Percentiles rank a stretch among this genome's conserved stretches.
Evolutionary conservation across 75 land plant genomes (phyloP).

Genomic region (Cunninghamia lanceolata): DNA sequence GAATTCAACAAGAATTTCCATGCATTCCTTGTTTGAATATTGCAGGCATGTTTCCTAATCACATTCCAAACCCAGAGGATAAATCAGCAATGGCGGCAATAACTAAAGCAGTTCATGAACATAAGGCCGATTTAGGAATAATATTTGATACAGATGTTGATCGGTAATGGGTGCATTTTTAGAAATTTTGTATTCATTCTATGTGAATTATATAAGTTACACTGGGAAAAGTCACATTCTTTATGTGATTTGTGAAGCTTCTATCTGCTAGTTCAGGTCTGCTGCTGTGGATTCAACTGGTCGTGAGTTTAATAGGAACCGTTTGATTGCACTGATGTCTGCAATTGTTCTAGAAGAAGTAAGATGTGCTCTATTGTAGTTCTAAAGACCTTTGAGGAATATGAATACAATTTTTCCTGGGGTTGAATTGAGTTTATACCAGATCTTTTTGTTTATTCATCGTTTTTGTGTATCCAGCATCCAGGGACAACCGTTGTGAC

Average conservation of each 20-base stretch:
- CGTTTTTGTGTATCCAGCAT: constrained; percentile 49
- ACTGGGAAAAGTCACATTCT: not conserved
- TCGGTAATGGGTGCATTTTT: constrained; percentile 33
- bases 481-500: constrained; percentile 98
- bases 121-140: constrained; percentile 92
- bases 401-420: not conserved
- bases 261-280: constrained; percentile 37
- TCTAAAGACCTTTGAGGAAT: not conserved
- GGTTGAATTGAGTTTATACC: not conserved
- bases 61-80: constrained; percentile 98
- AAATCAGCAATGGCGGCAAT: constrained; percentile 92
- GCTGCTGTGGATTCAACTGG: constrained; percentile 98
- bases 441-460: not conserved
- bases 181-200: not conserved
- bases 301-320: constrained; percentile 80
- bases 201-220: not conserved
- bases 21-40: not conserved
- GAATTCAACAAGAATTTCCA: not conserved
- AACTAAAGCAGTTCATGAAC: constrained; percentile 77
- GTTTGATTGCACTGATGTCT: constrained; percentile 88
- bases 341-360: constrained; percentile 95
- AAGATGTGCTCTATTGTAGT: constrained; percentile 10
- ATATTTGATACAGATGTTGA: constrained; percentile 99
- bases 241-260: not conserved
- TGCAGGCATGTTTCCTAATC: constrained; percentile 95